Conservation (phyloP, 257 asterid genomes). For the Cruciata laevipes region DNA sequence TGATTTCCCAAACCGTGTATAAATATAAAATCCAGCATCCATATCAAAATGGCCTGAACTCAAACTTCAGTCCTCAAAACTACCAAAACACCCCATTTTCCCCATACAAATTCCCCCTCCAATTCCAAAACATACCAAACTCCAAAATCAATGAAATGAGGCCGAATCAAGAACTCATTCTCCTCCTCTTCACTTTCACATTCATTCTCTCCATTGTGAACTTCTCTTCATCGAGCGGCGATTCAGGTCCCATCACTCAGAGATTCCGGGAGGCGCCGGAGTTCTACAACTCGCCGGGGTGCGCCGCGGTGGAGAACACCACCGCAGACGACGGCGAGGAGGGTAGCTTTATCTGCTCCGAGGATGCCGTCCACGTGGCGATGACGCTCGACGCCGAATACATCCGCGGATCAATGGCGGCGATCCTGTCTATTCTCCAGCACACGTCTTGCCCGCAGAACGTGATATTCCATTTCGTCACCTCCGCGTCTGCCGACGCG, state of each 20-base stretch:
- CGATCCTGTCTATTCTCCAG: constrained; percentile 68
- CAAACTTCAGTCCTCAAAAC: background rate
- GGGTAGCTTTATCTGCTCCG: constrained; percentile 32
- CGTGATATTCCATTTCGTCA: constrained; percentile 61
- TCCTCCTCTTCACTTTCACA: constrained; percentile 11
- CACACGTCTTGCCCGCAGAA: constrained; percentile 87
- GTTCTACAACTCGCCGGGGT: constrained; percentile 63
- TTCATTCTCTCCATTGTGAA: constrained; percentile 16
- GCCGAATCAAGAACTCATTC: background rate
- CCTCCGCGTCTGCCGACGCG: constrained; percentile 51
- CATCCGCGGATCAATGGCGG: constrained; percentile 93
- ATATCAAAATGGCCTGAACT: background rate
- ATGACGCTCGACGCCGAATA: constrained; percentile 83
- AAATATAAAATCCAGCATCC: background rate
- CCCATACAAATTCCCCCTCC: constrained; percentile 7
- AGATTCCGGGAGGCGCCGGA: constrained; percentile 81
- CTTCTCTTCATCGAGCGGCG: background rate
- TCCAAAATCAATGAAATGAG: constrained; percentile 18
- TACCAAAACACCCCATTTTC: background rate
- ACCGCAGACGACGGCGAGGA: background rate
- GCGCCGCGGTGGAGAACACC: constrained; percentile 31
- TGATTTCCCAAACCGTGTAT: constrained; percentile 18
- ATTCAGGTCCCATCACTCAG: constrained; percentile 22
- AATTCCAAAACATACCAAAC: constrained; percentile 9
- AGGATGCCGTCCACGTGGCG: constrained; percentile 61